A percentile compares a stretch with the other conserved stretches of the same genome.
phyloP scores from a whole-genome alignment of 2,329 filamentous ascomycete species.

The Phoma sp. region DNA sequence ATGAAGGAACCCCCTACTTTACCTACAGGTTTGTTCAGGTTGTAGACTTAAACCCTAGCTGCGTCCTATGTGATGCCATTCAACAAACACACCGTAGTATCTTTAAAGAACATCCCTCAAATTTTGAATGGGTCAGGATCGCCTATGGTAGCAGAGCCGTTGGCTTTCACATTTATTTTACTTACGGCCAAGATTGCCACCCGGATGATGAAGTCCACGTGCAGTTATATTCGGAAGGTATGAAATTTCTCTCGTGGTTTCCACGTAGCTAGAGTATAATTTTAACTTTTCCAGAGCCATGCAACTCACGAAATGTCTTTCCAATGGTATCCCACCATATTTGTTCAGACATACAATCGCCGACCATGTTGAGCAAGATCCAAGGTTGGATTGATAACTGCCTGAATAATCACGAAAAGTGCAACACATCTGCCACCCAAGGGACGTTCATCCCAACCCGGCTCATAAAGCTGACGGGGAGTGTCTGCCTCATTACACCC shows the following conservation, averaged over 20 bases:
- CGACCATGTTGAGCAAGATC: not conserved
- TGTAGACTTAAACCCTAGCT: no score
- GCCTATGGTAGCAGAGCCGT: not conserved
- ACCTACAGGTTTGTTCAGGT: no score
- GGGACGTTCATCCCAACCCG: not conserved
- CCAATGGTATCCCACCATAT: not conserved
- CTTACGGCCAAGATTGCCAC: not conserved
- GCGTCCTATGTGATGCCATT: no score
- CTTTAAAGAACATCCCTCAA: no score
- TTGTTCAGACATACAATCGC: not conserved
- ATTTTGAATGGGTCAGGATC: no score
- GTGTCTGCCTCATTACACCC: not conserved
- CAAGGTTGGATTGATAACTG: not conserved
- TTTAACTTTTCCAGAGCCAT: not conserved
- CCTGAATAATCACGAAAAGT: not conserved
- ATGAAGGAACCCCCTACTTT: no score
- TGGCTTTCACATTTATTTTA: not conserved
- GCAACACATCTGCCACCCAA: not conserved
- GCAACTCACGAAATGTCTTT: not conserved
- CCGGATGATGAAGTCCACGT: not conserved
- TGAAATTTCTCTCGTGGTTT: no score
- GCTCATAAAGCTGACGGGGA: not conserved
- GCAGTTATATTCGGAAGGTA: not conserved
- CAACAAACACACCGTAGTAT: no score
- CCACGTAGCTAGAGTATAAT: no score